These are phyloP conservation scores for Vitellaria paradoxa DNA, from an alignment of 179 eudicot species.

Conservation along the genomic window DNA sequence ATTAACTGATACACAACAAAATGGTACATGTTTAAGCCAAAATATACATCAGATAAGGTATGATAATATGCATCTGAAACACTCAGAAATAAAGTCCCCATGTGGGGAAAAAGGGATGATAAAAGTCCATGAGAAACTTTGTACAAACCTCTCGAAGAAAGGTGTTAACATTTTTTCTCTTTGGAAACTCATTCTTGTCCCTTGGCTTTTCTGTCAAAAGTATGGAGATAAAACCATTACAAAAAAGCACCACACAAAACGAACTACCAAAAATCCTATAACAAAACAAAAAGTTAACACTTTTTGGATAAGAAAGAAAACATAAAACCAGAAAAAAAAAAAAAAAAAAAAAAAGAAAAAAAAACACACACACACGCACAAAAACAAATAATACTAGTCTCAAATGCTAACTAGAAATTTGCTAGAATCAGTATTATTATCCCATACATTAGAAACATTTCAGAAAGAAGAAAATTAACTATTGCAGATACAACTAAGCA, in stretches of 20 bases:
- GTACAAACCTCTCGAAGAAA: constrained; percentile 65
- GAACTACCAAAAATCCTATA: constrained; percentile 10
- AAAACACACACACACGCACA: no score
- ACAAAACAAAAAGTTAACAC: background rate
- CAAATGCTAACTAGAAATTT: background rate
- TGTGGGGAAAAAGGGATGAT: background rate
- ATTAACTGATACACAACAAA: background rate
- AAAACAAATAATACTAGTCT: background rate
- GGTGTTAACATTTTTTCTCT: constrained; percentile 44
- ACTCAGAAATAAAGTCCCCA: background rate
- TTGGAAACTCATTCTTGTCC: constrained; percentile 36
- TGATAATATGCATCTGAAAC: background rate
- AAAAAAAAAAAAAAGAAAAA: no score
- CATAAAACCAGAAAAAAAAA: background rate
- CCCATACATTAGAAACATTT: background rate
- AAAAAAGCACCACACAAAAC: constrained; percentile 12
- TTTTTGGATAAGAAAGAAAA: background rate
- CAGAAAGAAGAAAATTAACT: no score
- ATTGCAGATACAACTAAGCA: background rate
- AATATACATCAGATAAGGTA: background rate
- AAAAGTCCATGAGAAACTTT: constrained; percentile 2
- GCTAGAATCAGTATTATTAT: background rate
- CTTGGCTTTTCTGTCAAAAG: constrained; percentile 52
- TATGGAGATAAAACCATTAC: constrained; percentile 1
- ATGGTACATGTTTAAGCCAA: no score